Conservation (phyloP, 176 grass and related monocot genomes). For the Avena insularis region DNA sequence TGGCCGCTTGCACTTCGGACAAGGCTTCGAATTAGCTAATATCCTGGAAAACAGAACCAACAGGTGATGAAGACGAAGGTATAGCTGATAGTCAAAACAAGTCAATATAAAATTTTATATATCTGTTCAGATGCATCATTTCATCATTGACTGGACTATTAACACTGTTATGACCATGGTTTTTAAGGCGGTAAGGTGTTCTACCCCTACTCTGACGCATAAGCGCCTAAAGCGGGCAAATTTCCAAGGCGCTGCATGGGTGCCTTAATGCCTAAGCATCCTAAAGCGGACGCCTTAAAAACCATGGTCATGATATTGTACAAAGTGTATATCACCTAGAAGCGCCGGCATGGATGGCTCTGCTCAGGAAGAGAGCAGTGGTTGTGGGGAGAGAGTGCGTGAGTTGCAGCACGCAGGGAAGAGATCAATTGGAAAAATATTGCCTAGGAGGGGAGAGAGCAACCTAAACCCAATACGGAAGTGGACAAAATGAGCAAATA, state of each 20-base stretch:
- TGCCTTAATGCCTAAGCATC: no score
- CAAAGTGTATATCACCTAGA: background rate
- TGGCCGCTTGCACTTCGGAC: slow-evolving; percentile 97
- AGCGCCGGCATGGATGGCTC: background rate
- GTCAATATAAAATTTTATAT: slow-evolving; percentile 22
- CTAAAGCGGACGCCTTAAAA: no score
- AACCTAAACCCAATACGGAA: background rate
- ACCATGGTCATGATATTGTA: background rate
- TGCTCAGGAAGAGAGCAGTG: background rate
- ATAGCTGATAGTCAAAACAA: slow-evolving; percentile 14
- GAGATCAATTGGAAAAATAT: background rate
- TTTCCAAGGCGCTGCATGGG: no score
- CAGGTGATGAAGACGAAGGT: slow-evolving; percentile 18
- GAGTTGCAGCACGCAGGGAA: background rate
- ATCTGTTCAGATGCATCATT: slow-evolving; percentile 17
- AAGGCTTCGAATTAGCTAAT: slow-evolving; percentile 98
- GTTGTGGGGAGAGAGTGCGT: background rate
- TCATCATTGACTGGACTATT: slow-evolving; percentile 7
- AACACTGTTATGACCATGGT: background rate
- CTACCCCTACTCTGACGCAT: no score
- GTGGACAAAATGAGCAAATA: slow-evolving; percentile 18
- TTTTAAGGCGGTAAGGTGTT: no score
- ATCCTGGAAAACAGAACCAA: slow-evolving; percentile 66
- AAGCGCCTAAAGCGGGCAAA: no score
- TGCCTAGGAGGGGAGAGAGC: background rate